A percentile compares a stretch with the other conserved stretches of the same genome.
Conservation (phyloP, 495 filamentous ascomycete species). For the Parachaetomium inaequale region DNA sequence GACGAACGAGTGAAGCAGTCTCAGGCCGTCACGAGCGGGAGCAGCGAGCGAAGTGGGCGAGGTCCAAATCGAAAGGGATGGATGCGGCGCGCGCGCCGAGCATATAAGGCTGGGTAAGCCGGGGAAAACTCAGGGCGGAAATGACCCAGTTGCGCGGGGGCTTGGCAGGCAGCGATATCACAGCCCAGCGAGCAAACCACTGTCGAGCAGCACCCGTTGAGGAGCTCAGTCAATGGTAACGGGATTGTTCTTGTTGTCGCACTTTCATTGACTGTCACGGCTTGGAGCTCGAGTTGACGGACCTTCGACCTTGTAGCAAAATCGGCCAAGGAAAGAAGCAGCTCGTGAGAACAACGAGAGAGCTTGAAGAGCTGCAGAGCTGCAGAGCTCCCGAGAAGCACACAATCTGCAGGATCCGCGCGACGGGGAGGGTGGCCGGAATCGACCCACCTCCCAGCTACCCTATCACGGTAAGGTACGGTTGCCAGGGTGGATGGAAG, state of each 20-base stretch:
- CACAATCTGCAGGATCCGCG: constrained; percentile 13
- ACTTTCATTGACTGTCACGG: background rate
- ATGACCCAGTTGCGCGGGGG: constrained; percentile 26
- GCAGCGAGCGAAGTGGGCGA: constrained; percentile 26
- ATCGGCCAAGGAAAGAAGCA: background rate
- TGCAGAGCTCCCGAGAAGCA: constrained; percentile 2
- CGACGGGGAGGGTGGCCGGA: background rate
- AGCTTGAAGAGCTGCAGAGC: constrained; percentile 7
- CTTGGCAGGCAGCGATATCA: constrained; percentile 23
- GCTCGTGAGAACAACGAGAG: constrained; percentile 10
- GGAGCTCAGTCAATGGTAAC: background rate
- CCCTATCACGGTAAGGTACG: constrained; percentile 9
- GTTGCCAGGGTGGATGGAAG: constrained; percentile 12
- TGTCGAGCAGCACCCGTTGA: constrained; percentile 1
- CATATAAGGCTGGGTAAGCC: constrained; percentile 29
- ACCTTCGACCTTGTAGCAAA: background rate
- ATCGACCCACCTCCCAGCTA: constrained; percentile 2
- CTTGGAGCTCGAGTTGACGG: background rate
- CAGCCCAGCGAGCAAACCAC: constrained; percentile 10
- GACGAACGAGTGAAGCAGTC: constrained; percentile 23
- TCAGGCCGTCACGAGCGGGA: constrained; percentile 20
- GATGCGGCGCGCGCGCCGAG: constrained; percentile 25
- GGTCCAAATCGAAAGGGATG: background rate
- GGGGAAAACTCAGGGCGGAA: constrained; percentile 3
- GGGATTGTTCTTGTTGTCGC: too few relatives aligned